These are phyloP conservation scores for Apiospora hydei DNA, from an alignment of 2,329 filamentous ascomycete genomes.

Conservation along the genomic window DNA sequence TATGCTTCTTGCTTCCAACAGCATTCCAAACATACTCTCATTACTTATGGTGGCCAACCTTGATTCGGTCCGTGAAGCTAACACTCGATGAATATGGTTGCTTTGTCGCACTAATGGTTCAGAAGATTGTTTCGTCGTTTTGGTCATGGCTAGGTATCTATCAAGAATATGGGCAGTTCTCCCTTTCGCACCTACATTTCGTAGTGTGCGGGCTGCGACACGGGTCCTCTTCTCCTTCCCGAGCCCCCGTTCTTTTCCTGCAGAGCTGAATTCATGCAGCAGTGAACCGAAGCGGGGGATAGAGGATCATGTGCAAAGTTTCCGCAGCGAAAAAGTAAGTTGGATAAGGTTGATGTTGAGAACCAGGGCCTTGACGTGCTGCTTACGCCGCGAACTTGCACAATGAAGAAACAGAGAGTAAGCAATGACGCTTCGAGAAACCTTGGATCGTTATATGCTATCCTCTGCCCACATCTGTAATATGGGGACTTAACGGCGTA, in stretches of 20 bases:
- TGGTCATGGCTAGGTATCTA: neutral
- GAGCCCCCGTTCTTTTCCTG: neutral
- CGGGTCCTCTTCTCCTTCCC: neutral
- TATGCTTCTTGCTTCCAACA: neutral
- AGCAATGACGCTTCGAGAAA: neutral
- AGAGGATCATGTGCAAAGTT: slow-evolving; percentile 1
- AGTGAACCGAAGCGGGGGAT: neutral
- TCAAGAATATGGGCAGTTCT: neutral
- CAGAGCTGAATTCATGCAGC: neutral
- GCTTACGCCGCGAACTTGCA: neutral
- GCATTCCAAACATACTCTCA: neutral
- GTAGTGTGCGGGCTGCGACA: neutral
- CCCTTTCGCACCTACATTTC: neutral
- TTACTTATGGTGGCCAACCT: neutral
- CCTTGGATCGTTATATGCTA: neutral
- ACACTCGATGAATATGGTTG: neutral
- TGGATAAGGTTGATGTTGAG: slow-evolving; percentile 1
- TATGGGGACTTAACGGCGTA: neutral
- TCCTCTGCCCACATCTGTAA: neutral
- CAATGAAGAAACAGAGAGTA: neutral
- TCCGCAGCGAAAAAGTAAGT: neutral
- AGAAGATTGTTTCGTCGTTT: neutral
- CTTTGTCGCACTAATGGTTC: neutral
- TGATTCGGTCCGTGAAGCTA: neutral
- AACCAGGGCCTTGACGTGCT: slow-evolving; percentile 1